Evolutionary conservation across 1,284 basidiomycete genomes (phyloP).

Genomic region (Filobasidium uniguttulatum): DNA sequence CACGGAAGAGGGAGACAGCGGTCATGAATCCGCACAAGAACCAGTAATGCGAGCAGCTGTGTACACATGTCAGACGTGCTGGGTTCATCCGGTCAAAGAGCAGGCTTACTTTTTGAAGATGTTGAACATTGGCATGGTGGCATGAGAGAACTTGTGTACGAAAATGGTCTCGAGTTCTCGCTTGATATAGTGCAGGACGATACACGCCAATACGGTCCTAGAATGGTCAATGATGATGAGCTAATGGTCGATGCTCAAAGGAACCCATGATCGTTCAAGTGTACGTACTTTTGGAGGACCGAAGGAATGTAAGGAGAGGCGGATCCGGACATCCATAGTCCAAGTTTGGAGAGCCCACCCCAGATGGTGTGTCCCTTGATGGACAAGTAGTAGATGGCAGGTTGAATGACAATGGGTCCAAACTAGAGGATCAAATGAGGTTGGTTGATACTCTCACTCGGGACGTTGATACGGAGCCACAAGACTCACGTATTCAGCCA

Average conservation of each 20-base stretch:
- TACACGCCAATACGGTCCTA: constrained; percentile 64
- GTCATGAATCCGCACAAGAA: constrained; percentile 65
- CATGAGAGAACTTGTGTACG: constrained; percentile 87
- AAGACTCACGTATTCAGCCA: constrained; percentile 73
- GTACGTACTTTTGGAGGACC: constrained; percentile 52
- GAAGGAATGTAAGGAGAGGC: constrained; percentile 10
- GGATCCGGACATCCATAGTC: constrained; percentile 1
- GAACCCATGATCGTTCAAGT: background rate
- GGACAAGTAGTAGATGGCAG: constrained; percentile 59
- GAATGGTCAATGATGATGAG: background rate
- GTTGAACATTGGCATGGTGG: constrained; percentile 78
- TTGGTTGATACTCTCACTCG: background rate
- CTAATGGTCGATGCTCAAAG: background rate
- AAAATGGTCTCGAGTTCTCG: constrained; percentile 88
- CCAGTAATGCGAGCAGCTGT: constrained; percentile 77
- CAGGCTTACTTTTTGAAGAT: constrained; percentile 73
- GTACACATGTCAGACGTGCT: background rate
- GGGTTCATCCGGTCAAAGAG: background rate
- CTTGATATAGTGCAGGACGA: constrained; percentile 80
- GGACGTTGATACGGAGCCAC: background rate
- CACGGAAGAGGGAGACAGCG: constrained; percentile 66
- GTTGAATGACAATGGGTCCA: constrained; percentile 85
- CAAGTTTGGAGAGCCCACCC: background rate
- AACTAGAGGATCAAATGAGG: constrained; percentile 39
- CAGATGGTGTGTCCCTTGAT: constrained; percentile 19